phyloP scores from a whole-genome alignment of 2,329 filamentous ascomycete species.

The Colletotrichum graminicola region DNA sequence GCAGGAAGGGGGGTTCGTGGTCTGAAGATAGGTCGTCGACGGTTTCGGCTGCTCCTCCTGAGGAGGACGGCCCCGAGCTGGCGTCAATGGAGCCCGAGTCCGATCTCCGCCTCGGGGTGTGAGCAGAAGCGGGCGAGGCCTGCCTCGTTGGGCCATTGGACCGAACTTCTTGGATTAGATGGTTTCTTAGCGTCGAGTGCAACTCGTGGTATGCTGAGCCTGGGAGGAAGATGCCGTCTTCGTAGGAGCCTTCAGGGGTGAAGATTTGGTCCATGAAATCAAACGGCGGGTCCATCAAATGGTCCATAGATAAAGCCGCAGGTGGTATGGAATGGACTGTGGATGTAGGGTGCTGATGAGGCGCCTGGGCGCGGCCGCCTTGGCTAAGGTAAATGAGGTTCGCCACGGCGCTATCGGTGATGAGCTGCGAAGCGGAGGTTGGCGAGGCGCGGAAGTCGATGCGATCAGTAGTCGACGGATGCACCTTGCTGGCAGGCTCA shows the following conservation, averaged over 20 bases:
- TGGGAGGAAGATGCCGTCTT: constrained; percentile 60
- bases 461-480: constrained; percentile 1
- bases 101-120: constrained; percentile 18
- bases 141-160: constrained; percentile 53
- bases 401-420: constrained; percentile 52
- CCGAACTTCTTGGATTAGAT: constrained; percentile 58
- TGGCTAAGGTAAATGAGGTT: constrained; percentile 53
- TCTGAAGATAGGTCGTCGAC: constrained; percentile 31
- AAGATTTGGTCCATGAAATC: constrained; percentile 47
- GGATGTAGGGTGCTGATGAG: not conserved
- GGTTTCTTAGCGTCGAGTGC: constrained; percentile 59
- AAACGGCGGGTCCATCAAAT: constrained; percentile 35
- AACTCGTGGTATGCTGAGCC: constrained; percentile 61
- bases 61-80: constrained; percentile 17
- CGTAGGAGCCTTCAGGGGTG: constrained; percentile 50
- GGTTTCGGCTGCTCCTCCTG: constrained; percentile 12
- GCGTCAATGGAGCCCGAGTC: constrained; percentile 15
- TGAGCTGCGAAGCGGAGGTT: constrained; percentile 45
- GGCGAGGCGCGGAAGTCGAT: constrained; percentile 41
- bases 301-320: constrained; percentile 33
- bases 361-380: constrained; percentile 41
- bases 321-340: constrained; percentile 17
- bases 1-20: constrained; percentile 36
- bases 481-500: constrained; percentile 19
- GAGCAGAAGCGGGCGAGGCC: constrained; percentile 22